Conservation (phyloP, 73 alveolate genomes). For the Blepharisma stoltei region DNA sequence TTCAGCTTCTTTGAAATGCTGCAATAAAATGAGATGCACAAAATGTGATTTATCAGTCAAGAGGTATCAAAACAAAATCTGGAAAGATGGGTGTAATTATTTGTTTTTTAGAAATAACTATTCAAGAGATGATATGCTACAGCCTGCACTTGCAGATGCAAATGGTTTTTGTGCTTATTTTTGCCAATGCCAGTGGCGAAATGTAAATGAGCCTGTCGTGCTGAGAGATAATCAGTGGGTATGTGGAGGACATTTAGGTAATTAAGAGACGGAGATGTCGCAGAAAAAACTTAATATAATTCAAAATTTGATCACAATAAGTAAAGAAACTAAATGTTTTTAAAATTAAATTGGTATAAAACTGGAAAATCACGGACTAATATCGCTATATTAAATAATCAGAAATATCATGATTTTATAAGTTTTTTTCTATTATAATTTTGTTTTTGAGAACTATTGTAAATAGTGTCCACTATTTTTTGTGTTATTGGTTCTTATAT, state of each 20-base stretch:
- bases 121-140: constrained; percentile 14
- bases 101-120: constrained; percentile 10
- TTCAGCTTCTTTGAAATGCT: neutral
- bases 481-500: no score
- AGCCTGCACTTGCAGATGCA: neutral
- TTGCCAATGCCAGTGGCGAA: constrained; percentile 20
- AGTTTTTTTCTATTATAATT: no score
- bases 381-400: no score
- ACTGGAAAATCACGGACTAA: no score
- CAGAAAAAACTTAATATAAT: no score
- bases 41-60: constrained; percentile 18
- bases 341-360: no score
- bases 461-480: no score
- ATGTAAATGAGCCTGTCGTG: neutral
- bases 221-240: constrained; percentile 10
- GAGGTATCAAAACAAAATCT: neutral
- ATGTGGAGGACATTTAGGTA: constrained; percentile 22
- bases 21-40: constrained; percentile 22
- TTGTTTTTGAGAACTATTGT: no score
- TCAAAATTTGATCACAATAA: no score
- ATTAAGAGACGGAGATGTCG: neutral
- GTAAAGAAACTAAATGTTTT: no score
- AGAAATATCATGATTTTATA: no score
- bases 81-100: constrained; percentile 7
- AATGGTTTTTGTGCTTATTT: constrained; percentile 1